Percentiles rank a stretch among this genome's conserved stretches.
phyloP scores from a whole-genome alignment of 352 stramenopile genomes.

The Hyaloperonospora arabidopsidis region DNA sequence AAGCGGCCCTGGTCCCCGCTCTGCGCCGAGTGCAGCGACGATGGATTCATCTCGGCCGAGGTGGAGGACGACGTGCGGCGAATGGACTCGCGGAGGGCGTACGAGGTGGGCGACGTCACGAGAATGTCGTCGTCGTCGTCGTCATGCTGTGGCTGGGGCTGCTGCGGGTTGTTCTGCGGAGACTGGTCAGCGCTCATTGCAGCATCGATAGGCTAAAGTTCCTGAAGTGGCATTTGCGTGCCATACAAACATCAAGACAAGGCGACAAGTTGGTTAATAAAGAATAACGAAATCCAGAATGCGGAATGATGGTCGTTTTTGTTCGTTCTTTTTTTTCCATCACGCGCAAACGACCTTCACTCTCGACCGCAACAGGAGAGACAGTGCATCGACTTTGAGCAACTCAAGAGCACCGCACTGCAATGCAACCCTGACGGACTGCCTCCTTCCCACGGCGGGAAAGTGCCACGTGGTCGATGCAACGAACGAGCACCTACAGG shows the following conservation, averaged over 20 bases:
- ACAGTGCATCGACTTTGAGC: background rate
- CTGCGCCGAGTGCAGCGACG: conserved; percentile 18
- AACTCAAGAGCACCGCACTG: background rate
- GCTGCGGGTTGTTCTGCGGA: conserved; percentile 29
- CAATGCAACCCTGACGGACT: conserved; percentile 1
- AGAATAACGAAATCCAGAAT: conserved; percentile 15
- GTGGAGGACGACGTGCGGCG: conserved; percentile 60
- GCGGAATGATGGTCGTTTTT: conserved; percentile 6
- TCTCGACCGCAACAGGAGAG: conserved; percentile 14
- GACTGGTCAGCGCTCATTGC: conserved; percentile 36
- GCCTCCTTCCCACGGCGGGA: background rate
- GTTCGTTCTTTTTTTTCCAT: conserved; percentile 1
- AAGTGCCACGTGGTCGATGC: background rate
- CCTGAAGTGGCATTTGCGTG: conserved; percentile 8
- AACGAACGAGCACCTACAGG: background rate
- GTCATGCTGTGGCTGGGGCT: too few relatives aligned
- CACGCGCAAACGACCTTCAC: conserved; percentile 19
- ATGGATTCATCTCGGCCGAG: conserved; percentile 33
- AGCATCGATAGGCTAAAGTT: conserved; percentile 28
- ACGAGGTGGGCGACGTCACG: conserved; percentile 79
- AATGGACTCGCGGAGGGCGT: conserved; percentile 69
- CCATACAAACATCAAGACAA: conserved; percentile 23
- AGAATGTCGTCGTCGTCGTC: conserved; percentile 53
- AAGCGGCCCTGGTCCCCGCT: conserved; percentile 23
- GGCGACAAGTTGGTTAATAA: conserved; percentile 2